Base-by-base conservation (phyloP, 306 rosid genomes). In the Begonia loranthoides region DNA sequence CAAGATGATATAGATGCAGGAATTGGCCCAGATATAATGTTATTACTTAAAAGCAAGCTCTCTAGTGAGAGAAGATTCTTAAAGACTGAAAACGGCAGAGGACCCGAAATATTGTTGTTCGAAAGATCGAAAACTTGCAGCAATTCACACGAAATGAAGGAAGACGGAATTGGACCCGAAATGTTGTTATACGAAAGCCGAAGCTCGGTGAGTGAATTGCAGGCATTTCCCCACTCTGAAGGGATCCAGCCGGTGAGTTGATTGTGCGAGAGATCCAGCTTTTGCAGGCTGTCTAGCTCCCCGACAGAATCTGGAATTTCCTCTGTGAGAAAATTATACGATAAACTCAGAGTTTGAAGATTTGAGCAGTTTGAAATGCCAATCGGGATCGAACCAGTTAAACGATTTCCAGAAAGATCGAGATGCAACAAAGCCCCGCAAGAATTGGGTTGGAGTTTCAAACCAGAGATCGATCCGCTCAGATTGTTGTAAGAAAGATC, bases 191-290 rank as follows among this genome's bases (percentile, higher is more conserved):
- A 66, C n/a, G 71, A 48, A 49, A 89, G 93, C 61, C 53, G 73
- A 38, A 89, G 76, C 49, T 89, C 95, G 40, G 61, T 51, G 56
- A 89, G 90, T n/a, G 83, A 79, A 49, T 41, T 62, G 70, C 97
- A 89, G 2, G 71, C 70, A 60, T 74, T 68, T 67, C 84, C 83
- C 51, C 87, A 57, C 46, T 84, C 97, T 49, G 60, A 58, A 61
- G 97, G 97, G 62, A 89, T 78, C 97, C 97, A 89, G 14, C 95
- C 89, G 40, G 66, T 79, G 39, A 89, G 67, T 61, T 77, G 93
- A 63, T 89, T 89, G 15, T 60, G 75, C 36, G 97, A 82, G 58
- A 89, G 87, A 70, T 89, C 97, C 62, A 89, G 38, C 55, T 58
- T 69, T 55, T 84, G 84, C 6, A 89, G 41, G 19, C 79, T 80